Evolutionary conservation across 106 monocot species (phyloP).

Genomic region (Platanthera guangdongensis): DNA sequence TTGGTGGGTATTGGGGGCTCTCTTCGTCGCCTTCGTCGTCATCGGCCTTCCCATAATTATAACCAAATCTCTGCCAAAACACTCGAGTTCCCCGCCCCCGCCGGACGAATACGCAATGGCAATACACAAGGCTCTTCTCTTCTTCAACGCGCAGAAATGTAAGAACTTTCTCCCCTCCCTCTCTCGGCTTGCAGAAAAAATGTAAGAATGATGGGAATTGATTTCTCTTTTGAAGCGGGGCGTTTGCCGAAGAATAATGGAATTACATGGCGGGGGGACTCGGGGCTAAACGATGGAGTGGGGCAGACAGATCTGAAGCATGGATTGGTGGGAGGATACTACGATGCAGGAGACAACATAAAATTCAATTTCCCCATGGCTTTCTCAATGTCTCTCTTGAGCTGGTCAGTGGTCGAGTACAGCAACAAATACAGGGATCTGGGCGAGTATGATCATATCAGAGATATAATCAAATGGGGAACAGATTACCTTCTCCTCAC

Average conservation of each 20-base stretch:
- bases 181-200: neutral
- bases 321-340: slow-evolving; percentile 96
- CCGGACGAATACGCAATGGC: slow-evolving; percentile 71
- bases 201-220: neutral
- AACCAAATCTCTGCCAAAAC: slow-evolving; percentile 60
- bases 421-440: slow-evolving; percentile 62
- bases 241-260: slow-evolving; percentile 71
- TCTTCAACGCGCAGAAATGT: slow-evolving; percentile 98
- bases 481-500: slow-evolving; percentile 82
- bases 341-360: slow-evolving; percentile 94
- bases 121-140: slow-evolving; percentile 83
- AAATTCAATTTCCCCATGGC: slow-evolving; percentile 98
- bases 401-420: slow-evolving; percentile 92
- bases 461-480: slow-evolving; percentile 93
- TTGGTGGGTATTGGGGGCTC: slow-evolving; percentile 31
- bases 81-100: slow-evolving; percentile 32
- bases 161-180: slow-evolving; percentile 11
- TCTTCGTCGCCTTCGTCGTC: slow-evolving; percentile 50
- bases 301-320: slow-evolving; percentile 51
- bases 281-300: slow-evolving; percentile 62
- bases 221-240: slow-evolving; percentile 36
- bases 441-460: slow-evolving; percentile 76
- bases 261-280: slow-evolving; percentile 67
- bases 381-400: slow-evolving; percentile 86
- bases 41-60: slow-evolving; percentile 75